phyloP scores from a whole-genome alignment of 176 grass and related monocot species.

The Musa beccarii region DNA sequence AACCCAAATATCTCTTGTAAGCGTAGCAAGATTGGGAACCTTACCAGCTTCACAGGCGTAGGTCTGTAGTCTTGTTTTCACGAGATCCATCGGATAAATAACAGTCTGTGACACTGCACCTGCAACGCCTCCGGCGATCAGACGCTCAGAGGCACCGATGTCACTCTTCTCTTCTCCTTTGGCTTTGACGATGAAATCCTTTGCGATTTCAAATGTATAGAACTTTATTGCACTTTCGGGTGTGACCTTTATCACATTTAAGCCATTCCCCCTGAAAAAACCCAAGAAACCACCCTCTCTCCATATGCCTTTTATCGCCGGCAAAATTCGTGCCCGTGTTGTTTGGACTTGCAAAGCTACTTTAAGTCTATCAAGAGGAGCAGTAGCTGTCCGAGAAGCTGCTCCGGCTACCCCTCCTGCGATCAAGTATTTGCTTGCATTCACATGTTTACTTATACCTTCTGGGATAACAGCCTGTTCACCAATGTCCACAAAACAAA shows the following conservation, averaged over 20 bases:
- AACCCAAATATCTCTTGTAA: constrained; percentile 68
- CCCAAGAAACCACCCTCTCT: constrained; percentile 45
- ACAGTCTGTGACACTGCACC: constrained; percentile 68
- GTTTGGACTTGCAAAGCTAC: constrained; percentile 80
- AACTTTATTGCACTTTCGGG: constrained; percentile 89
- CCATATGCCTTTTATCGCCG: constrained; percentile 61
- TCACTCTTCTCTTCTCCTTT: constrained; percentile 52
- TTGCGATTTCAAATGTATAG: constrained; percentile 70
- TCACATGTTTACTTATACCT: constrained; percentile 66
- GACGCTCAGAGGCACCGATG: constrained; percentile 64
- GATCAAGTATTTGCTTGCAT: constrained; percentile 72
- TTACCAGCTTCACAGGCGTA: constrained; percentile 38
- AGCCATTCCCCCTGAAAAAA: constrained; percentile 77
- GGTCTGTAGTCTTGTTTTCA: constrained; percentile 77
- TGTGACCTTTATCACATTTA: constrained; percentile 87
- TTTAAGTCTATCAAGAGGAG: constrained; percentile 80
- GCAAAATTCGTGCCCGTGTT: constrained; percentile 20
- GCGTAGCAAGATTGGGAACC: constrained; percentile 40
- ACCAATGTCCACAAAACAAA: constrained; percentile 79
- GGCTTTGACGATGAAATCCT: constrained; percentile 60
- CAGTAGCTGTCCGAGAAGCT: constrained; percentile 64
- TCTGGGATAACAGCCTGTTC: constrained; percentile 73
- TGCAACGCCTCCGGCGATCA: constrained; percentile 70
- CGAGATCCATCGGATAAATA: constrained; percentile 82
- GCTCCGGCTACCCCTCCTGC: constrained; percentile 75